Evolutionary conservation across 345 rosid genomes (phyloP).

Genomic region (Raphanus sativus): DNA sequence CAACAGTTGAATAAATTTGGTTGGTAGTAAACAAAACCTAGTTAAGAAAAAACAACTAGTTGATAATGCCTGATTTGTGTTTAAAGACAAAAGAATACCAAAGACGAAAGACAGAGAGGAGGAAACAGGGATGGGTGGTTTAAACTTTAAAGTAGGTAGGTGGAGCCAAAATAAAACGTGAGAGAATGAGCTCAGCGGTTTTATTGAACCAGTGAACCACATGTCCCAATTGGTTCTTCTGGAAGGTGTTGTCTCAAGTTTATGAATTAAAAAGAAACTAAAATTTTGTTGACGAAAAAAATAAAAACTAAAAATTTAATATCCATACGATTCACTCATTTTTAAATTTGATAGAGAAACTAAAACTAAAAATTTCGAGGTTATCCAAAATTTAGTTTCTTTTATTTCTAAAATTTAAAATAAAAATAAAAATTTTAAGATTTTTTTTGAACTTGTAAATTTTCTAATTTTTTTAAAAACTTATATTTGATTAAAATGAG

Average conservation of each 20-base stretch:
- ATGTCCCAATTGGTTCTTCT: slow-evolving; percentile 19
- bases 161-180: slow-evolving; percentile 39
- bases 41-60: neutral
- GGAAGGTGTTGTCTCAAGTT: slow-evolving; percentile 21
- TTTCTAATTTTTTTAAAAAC: too few species aligned
- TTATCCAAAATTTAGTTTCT: too few species aligned
- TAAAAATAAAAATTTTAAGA: too few species aligned
- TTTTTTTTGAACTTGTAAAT: too few species aligned
- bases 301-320: too few species aligned
- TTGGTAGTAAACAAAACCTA: neutral
- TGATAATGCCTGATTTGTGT: neutral
- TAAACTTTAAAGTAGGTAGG: slow-evolving; percentile 8
- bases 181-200: slow-evolving; percentile 29
- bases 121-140: neutral
- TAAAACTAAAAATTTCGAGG: too few species aligned
- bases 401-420: too few species aligned
- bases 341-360: too few species aligned
- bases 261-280: neutral
- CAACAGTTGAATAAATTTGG: neutral
- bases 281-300: neutral
- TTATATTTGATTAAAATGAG: too few species aligned
- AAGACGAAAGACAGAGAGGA: neutral
- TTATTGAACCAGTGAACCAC: slow-evolving; percentile 31
- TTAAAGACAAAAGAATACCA: neutral
- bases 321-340: too few species aligned